phyloP scores from a whole-genome alignment of 768 basidiomycete species.

The Candolleomyces eurysporus region DNA sequence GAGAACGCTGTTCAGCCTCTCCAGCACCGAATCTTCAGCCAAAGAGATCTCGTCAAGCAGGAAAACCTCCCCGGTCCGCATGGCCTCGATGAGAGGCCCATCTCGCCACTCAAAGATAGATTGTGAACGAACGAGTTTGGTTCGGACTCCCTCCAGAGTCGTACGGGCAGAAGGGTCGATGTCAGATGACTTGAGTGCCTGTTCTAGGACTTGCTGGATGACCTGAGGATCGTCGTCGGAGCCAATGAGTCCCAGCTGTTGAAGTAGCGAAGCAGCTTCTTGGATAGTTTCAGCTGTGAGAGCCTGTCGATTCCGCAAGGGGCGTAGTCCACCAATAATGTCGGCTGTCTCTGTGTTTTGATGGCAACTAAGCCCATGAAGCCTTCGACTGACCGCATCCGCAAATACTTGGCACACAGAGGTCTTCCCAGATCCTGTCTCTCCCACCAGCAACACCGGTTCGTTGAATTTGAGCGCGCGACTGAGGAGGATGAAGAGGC shows the following conservation, averaged over 20 bases:
- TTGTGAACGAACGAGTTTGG: conserved; percentile 48
- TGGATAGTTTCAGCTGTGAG: conserved; percentile 48
- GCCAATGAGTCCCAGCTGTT: conserved; percentile 35
- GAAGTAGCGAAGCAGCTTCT: conserved; percentile 41
- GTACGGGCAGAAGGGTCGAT: conserved; percentile 28
- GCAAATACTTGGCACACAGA: conserved; percentile 93
- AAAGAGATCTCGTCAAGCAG: conserved; percentile 96
- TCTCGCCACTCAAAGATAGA: conserved; percentile 97
- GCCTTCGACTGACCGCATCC: conserved; percentile 51
- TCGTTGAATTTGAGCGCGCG: conserved; percentile 90
- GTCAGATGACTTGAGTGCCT: conserved; percentile 22
- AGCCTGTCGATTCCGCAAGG: conserved; percentile 72
- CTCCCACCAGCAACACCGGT: conserved; percentile 92
- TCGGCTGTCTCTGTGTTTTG: conserved; percentile 99
- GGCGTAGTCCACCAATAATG: conserved; percentile 89
- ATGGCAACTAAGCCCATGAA: conserved; percentile 88
- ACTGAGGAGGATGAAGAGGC: conserved; percentile 79
- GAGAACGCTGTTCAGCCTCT: conserved; percentile 95
- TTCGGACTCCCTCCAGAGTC: conserved; percentile 41
- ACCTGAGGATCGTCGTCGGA: conserved; percentile 21
- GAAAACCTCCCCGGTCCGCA: conserved; percentile 82
- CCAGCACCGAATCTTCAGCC: conserved; percentile 96
- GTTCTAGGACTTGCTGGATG: conserved; percentile 24
- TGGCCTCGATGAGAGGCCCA: conserved; percentile 92
- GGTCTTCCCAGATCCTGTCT: conserved; percentile 97